Conservation (phyloP, 2,329 filamentous ascomycete genomes). For the Aulographum hederae region DNA sequence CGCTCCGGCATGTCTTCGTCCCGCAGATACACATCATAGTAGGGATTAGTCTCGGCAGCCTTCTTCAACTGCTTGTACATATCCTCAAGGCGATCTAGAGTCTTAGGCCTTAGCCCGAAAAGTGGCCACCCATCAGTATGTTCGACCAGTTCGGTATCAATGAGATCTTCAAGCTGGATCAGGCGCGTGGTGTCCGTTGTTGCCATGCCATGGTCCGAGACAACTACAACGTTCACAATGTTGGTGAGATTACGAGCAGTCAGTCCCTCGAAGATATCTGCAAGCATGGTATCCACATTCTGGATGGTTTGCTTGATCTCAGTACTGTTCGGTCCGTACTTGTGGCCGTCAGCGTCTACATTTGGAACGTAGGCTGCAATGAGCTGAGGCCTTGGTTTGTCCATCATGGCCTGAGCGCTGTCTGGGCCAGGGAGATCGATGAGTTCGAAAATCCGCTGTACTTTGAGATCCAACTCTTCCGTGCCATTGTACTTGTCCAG, state of each 20-base stretch:
- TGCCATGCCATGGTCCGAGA: conserved; percentile 97
- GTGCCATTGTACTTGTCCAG: conserved; percentile 71
- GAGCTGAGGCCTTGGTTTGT: conserved; percentile 56
- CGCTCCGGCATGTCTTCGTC: conserved; percentile 78
- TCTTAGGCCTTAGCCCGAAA: conserved; percentile 69
- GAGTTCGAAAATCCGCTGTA: conserved; percentile 60
- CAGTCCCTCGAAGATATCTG: conserved; percentile 55
- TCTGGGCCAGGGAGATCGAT: conserved; percentile 56
- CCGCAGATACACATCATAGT: conserved; percentile 72
- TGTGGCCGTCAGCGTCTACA: conserved; percentile 74
- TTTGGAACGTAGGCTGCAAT: conserved; percentile 92
- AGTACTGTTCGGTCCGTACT: conserved; percentile 84
- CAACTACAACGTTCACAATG: conserved; percentile 88
- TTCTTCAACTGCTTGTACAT: conserved; percentile 42
- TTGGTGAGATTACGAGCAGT: conserved; percentile 66
- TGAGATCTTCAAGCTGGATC: conserved; percentile 75
- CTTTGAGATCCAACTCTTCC: conserved; percentile 58
- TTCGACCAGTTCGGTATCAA: conserved; percentile 57
- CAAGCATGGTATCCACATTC: conserved; percentile 70
- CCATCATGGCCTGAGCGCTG: conserved; percentile 35
- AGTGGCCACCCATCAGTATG: conserved; percentile 91
- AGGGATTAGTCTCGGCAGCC: conserved; percentile 41
- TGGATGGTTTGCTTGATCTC: conserved; percentile 66
- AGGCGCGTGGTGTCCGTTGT: conserved; percentile 67
- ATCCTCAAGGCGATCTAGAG: conserved; percentile 41